phyloP scores from a whole-genome alignment of 225 moss, liverwort and hornwort species.

The Pseudisothecium myosuroides region DNA sequence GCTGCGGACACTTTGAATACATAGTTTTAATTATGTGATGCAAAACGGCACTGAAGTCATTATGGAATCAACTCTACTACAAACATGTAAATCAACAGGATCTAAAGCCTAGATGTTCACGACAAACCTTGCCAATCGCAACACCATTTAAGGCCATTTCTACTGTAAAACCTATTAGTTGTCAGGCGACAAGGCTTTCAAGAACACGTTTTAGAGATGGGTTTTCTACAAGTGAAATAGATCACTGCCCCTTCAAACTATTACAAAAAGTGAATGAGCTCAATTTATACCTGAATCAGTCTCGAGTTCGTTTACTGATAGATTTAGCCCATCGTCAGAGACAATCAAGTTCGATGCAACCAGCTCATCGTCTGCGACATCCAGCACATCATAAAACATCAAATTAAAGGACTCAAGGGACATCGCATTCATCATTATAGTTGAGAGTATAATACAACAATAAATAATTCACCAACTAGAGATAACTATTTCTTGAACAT shows the following conservation, averaged over 20 bases:
- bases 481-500: neutral
- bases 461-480: neutral
- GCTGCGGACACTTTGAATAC: neutral
- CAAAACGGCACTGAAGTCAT: neutral
- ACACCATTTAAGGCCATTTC: neutral
- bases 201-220: neutral
- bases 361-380: slow-evolving; percentile 2
- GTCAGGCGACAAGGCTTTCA: neutral
- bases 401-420: neutral
- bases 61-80: neutral
- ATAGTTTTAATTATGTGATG: neutral
- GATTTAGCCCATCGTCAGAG: slow-evolving; percentile 7
- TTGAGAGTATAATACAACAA: neutral
- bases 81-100: neutral
- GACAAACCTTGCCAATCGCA: neutral
- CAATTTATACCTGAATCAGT: slow-evolving; percentile 37
- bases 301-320: neutral
- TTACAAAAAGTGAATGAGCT: neutral
- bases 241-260: neutral
- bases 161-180: neutral
- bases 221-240: neutral
- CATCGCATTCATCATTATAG: neutral
- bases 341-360: neutral
- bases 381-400: neutral
- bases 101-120: neutral